Percentiles rank a stretch among this genome's conserved stretches.
These are phyloP conservation scores for Yamadazyma spencermartinsiae DNA, from an alignment of 1,139 yeast species.

Conservation along the genomic window DNA sequence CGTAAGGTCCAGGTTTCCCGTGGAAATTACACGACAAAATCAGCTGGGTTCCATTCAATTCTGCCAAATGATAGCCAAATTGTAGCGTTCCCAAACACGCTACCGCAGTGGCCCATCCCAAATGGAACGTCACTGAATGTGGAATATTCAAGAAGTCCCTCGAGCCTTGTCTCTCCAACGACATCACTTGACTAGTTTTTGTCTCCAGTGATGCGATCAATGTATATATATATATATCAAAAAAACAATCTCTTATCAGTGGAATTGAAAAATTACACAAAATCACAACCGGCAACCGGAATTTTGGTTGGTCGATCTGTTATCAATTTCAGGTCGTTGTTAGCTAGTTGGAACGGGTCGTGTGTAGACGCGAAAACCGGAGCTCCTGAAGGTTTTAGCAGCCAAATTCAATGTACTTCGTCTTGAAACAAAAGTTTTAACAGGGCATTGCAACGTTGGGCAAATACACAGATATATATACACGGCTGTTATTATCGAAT, in stretches of 20 bases:
- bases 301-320: too few species aligned
- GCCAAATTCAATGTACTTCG: too few species aligned
- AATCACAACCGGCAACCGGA: constrained; percentile 1
- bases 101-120: constrained; percentile 41
- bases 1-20: constrained; percentile 22
- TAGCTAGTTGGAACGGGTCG: too few species aligned
- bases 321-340: too few species aligned
- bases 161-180: constrained; percentile 8
- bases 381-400: too few species aligned
- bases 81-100: constrained; percentile 78
- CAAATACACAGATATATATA: too few species aligned
- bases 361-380: too few species aligned
- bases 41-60: constrained; percentile 78
- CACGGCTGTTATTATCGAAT: too few species aligned
- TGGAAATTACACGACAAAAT: constrained; percentile 49
- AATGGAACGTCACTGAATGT: constrained; percentile 28
- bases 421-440: too few species aligned
- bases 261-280: neutral
- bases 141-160: constrained; percentile 19
- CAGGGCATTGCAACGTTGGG: too few species aligned
- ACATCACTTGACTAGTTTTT: neutral
- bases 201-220: neutral
- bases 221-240: neutral
- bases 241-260: constrained; percentile 1
- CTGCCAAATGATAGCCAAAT: constrained; percentile 89